These are phyloP conservation scores for Stevia rebaudiana DNA, from an alignment of 140 eudicot species.

Conservation along the genomic window DNA sequence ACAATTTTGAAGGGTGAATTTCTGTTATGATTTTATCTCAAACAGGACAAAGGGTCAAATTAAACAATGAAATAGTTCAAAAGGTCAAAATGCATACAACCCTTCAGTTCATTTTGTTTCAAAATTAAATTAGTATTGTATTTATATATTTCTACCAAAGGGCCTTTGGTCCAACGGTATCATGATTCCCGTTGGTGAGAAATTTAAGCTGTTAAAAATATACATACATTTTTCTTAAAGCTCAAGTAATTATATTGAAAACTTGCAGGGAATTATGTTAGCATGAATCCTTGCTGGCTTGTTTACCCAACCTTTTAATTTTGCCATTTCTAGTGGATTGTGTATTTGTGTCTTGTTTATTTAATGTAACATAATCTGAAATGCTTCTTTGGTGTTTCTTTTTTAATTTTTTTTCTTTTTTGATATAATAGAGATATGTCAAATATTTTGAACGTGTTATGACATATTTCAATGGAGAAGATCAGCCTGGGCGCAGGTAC, in stretches of 20 bases:
- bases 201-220: too few relatives aligned
- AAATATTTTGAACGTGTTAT: slow-evolving; percentile 31
- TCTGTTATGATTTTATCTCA: neutral
- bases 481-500: slow-evolving; percentile 32
- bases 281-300: neutral
- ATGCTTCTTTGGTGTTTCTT: neutral
- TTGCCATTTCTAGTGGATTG: neutral
- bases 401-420: too few relatives aligned
- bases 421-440: slow-evolving; percentile 23
- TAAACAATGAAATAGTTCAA: neutral
- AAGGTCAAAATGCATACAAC: neutral
- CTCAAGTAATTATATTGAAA: too few relatives aligned
- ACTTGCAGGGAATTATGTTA: neutral
- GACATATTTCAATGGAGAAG: slow-evolving; percentile 28
- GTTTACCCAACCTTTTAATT: neutral
- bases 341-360: neutral
- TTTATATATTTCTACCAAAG: neutral
- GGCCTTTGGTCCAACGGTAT: too few relatives aligned
- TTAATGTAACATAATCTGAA: slow-evolving; percentile 7
- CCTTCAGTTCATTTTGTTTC: neutral
- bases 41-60: neutral
- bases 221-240: too few relatives aligned
- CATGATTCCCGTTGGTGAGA: too few relatives aligned
- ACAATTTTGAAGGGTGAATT: neutral
- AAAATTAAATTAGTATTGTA: neutral